Conservation (phyloP, 2,329 filamentous ascomycete genomes). For the Sclerotinia subarctica region DNA sequence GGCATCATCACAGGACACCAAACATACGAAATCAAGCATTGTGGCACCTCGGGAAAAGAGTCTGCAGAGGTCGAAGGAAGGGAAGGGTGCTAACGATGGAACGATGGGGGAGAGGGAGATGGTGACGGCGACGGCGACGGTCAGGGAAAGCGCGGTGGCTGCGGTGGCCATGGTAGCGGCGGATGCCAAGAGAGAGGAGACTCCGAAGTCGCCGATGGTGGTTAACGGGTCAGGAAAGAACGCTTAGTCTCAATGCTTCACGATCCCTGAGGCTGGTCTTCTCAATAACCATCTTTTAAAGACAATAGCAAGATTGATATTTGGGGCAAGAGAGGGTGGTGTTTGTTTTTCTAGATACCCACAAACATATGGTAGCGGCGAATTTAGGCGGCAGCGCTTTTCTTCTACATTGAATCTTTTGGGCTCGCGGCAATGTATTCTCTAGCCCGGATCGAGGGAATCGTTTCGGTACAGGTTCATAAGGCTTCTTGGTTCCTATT, state of each 20-base stretch:
- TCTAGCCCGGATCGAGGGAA: background rate
- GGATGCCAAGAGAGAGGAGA: background rate
- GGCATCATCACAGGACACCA: background rate
- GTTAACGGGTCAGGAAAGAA: constrained; percentile 13
- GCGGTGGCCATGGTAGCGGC: background rate
- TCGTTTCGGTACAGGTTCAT: background rate
- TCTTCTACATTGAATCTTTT: background rate
- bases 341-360: background rate
- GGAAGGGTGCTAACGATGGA: too few species aligned
- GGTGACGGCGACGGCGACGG: background rate
- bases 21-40: background rate
- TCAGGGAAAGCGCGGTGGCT: background rate
- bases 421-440: background rate
- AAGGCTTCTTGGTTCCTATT: background rate
- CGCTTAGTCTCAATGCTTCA: background rate
- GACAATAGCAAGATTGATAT: background rate
- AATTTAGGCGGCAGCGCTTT: too few species aligned
- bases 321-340: background rate
- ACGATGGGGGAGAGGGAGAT: background rate
- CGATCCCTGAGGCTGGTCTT: background rate
- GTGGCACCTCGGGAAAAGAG: background rate
- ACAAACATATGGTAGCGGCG: background rate
- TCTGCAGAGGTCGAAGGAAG: background rate
- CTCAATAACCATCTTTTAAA: background rate
- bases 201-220: constrained; percentile 1